Base-by-base conservation (phyloP, 164 flowering plant species). In the Tinospora cordifolia region DNA sequence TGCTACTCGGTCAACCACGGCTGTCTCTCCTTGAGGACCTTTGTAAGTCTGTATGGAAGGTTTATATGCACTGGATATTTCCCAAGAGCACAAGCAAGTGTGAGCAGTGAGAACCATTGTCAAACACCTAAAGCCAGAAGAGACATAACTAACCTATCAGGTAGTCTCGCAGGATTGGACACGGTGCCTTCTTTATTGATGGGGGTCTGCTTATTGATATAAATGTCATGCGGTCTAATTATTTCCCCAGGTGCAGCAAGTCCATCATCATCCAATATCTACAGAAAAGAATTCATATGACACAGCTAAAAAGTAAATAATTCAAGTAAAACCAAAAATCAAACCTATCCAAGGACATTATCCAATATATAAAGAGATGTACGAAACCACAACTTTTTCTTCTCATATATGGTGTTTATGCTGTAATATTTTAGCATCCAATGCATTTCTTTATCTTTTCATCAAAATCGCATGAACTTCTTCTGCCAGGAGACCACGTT, bases 261-360 rank as follows among this genome's bases (percentile, higher is more conserved):
- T 68, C 99, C 99, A 84, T 95, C 99, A 76, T 82, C 82, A 84
- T 92, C 99, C 76, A 95, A 68, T 68, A 86, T 83, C 97, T 94
- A 75, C 19, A 83, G 10, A 74, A 40, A 36, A 4, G 59, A 75
- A 67, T 40, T 4, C n/a, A 51, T n/a, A n/a, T n/a, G n/a, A n/a
- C n/a, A 21, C 58, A 13, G n/a, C 13, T 8, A 47, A 47, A 47
- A 15, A 2, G 19, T 10, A 47, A 10, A 47, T 15, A 17, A 47
- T 6, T 0, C 6, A 2, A 40, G 9, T 40, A 4, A 40, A 40
- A 40, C 4, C 9, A 51, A 14, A 9, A 19, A 51, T 51, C 58
- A 51, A 51, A 51, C 58, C 13, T 13, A 51, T 19, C n/a, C 58
- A 51, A 51, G 58, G n/a, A 21, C 15, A 51, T 40, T n/a, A 51